Evolutionary conservation across 2,329 filamentous ascomycete species (phyloP), one percentile per base, ranked within the genome.

Genomic region (Huntiella moniliformis): DNA sequence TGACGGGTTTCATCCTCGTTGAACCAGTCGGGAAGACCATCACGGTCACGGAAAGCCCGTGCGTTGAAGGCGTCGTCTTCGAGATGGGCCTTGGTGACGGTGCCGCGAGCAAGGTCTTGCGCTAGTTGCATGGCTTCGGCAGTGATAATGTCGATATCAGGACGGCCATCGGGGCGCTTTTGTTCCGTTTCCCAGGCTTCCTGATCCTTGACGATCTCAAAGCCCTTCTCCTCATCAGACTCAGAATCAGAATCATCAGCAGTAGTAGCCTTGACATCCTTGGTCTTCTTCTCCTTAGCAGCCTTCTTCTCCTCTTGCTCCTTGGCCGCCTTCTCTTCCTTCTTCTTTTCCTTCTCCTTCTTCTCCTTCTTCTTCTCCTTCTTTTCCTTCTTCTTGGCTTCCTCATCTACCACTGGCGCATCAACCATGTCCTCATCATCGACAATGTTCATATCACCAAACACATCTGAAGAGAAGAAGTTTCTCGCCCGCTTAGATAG

Each of bases 101-200:
- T 73, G 38, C 88, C 88, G 0, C 81, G 85, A 3, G 87, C 91
- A 49, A 98, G 78, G 57, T 85, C 75, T 53, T 96, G 91, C 1
- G 91, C 92, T 12, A 98, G 71, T 0, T 88, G 92, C 91, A 98
- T 98, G 52, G 92, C 91, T 67, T 98, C 91, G 4, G 86, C 91
- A n/a, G 91, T 98, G 57, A 96, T 93, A 56, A 98, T 96, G 60
- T 96, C 86, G 62, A 98, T 93, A 58, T 95, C 87, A 36, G 70
- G 64, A 55, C 70, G 73, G 48, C 78, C 79, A 54, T 82, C 73
- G 46, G 74, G 68, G 51, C 66, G 70, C 44, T 71, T 70, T 50
- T 73, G 74, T 44, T 77, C 71, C 50, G 76, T 67, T 53, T 83
- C 78, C 80, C 80, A 85, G 49, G 73, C 66, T 4, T 66, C 65